Percentiles rank a stretch among this genome's conserved stretches.
Evolutionary conservation across 805 yeast species (phyloP).

Genomic region (Komagataella ulmi): DNA sequence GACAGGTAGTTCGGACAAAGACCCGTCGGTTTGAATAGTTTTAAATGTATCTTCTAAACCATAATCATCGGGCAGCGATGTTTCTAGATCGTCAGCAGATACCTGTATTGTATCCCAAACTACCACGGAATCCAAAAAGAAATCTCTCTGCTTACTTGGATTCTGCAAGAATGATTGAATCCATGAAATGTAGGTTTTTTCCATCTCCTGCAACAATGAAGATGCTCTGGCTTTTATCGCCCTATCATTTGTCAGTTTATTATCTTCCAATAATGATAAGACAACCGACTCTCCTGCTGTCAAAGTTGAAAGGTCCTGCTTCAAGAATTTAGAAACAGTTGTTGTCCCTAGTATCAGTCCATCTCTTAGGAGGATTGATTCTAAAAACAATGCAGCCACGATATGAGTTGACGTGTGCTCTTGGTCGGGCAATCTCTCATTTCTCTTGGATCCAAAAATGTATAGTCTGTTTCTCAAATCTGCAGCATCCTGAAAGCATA

Average conservation of each 20-base stretch:
- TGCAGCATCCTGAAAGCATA: background rate
- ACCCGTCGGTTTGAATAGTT: slow-evolving; percentile 20
- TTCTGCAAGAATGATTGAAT: slow-evolving; percentile 42
- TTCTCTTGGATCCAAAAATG: background rate
- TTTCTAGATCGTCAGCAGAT: slow-evolving; percentile 52
- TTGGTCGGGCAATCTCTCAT: slow-evolving; percentile 4
- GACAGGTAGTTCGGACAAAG: slow-evolving; percentile 19
- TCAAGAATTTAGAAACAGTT: slow-evolving; percentile 21
- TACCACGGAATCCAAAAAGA: slow-evolving; percentile 38
- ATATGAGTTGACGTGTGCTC: slow-evolving; percentile 17
- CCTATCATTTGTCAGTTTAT: slow-evolving; percentile 5
- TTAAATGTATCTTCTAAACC: slow-evolving; percentile 16
- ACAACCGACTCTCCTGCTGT: slow-evolving; percentile 22
- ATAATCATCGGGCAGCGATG: slow-evolving; percentile 20
- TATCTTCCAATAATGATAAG: slow-evolving; percentile 7
- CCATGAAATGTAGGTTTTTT: slow-evolving; percentile 30
- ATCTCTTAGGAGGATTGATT: slow-evolving; percentile 48
- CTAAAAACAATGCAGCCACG: slow-evolving; percentile 51
- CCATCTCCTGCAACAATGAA: slow-evolving; percentile 29
- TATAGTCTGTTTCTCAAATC: background rate
- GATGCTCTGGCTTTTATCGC: slow-evolving; percentile 8
- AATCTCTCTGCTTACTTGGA: slow-evolving; percentile 74
- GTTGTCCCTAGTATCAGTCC: slow-evolving; percentile 41
- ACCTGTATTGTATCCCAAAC: slow-evolving; percentile 78
- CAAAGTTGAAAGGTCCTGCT: slow-evolving; percentile 29